Evolutionary conservation across 75 land plant genomes (phyloP), one percentile per base, ranked within the genome.

Genomic region (Larix kaempferi): DNA sequence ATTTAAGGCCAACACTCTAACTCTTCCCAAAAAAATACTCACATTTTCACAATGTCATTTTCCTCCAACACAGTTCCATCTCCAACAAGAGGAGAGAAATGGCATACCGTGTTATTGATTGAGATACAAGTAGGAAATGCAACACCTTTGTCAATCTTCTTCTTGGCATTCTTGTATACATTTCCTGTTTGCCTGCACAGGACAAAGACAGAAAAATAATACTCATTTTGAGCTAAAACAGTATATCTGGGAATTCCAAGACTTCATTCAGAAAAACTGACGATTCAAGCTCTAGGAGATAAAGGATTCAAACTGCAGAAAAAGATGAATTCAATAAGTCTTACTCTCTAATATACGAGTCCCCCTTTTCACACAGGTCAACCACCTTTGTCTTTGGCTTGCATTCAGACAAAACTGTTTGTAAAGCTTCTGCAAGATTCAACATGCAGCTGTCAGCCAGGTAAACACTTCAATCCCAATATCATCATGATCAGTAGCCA

Each of bases 81-180:
- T 78, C 89, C 86, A 0, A 90, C 87, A 61, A 92, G 84, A 4
- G 99, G 99, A 15, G 98, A 94, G 65, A 87, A 92, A 80, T 96
- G 99, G 77, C 99, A 96, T 10, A 96, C 89, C 2, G 89, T 91
- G 67, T 85, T 94, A 84, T 96, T 96, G 3, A 96, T 85, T 4
- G 99, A 96, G 23, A 96, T 79, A 76, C 99, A 96, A 2, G 99
- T 94, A 1, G 99, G 99, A 79, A 96, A 96, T 1, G 99, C 99
- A 76, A 96, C 84, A 13, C 99, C 99, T 60, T 92, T 94, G 26
- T 96, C 99, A 37, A 96, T 94, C 83, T 94, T 96, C 88, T 88
- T 92, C 86, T 96, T 96, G 22, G 90, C 86, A 69, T 89, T 94
- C 86, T 96, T 96, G 84, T 89, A 96, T 82, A 92, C 84, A 59